phyloP scores from a whole-genome alignment of 2,329 filamentous ascomycete species.

The Mycogone perniciosa region DNA sequence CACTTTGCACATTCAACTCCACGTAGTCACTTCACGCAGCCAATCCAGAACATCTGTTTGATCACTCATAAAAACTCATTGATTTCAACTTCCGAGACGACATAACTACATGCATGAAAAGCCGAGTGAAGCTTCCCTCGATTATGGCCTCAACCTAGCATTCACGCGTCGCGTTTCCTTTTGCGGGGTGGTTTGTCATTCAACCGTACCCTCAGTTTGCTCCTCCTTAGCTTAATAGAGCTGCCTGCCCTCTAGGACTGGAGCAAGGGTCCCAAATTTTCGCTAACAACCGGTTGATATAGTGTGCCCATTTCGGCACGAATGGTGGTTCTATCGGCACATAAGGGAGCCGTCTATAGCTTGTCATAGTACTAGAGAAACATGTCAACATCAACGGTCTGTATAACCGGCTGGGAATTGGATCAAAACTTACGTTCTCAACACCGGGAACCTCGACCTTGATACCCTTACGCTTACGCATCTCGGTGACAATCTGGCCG shows the following conservation, averaged over 20 bases:
- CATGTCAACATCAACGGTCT: constrained; percentile 18
- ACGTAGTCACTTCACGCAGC: background rate
- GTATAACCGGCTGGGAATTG: background rate
- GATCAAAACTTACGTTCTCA: constrained; percentile 73
- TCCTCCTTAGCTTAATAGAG: constrained; percentile 18
- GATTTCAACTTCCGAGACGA: constrained; percentile 34
- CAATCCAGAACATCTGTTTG: background rate
- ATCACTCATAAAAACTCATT: constrained; percentile 25
- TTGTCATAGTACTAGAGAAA: constrained; percentile 86
- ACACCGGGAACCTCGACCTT: constrained; percentile 90
- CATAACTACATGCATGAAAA: constrained; percentile 39
- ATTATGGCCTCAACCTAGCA: constrained; percentile 33
- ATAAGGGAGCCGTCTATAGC: constrained; percentile 62
- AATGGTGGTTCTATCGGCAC: constrained; percentile 40
- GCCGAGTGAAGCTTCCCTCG: constrained; percentile 31
- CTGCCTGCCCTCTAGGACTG: constrained; percentile 19
- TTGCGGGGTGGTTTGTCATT: constrained; percentile 23
- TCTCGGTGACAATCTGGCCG: constrained; percentile 75
- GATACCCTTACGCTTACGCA: constrained; percentile 99
- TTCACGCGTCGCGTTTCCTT: constrained; percentile 26
- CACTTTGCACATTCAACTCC: background rate
- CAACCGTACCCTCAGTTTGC: constrained; percentile 17
- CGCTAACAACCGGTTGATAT: constrained; percentile 34
- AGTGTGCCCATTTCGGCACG: constrained; percentile 36
- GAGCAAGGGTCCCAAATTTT: constrained; percentile 26